Conservation (phyloP, 306 rosid species). For the Comarum palustre region DNA sequence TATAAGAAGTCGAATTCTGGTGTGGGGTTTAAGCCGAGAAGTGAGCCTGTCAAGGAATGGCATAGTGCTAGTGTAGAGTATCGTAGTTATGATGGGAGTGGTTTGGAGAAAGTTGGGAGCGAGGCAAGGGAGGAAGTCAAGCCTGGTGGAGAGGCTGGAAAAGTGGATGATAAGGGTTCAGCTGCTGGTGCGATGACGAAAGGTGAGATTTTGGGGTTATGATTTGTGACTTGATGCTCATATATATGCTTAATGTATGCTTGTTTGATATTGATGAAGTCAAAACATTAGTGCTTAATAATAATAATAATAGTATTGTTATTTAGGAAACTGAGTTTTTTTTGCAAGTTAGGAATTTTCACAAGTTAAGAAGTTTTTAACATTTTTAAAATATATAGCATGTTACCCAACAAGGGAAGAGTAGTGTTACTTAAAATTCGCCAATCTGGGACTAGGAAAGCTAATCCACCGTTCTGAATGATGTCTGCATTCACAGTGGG, state of each 20-base stretch:
- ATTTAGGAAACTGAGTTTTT: background rate
- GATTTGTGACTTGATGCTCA: background rate
- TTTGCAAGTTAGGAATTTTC: background rate
- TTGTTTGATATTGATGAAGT: constrained; percentile 5
- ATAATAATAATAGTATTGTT: background rate
- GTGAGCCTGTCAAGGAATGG: constrained; percentile 50
- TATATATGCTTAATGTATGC: background rate
- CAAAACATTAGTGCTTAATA: background rate
- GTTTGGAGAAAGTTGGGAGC: constrained; percentile 46
- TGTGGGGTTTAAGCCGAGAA: constrained; percentile 55
- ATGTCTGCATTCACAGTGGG: background rate
- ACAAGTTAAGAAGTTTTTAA: background rate
- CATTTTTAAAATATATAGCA: background rate
- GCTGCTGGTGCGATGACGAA: constrained; percentile 38
- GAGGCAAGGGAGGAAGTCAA: constrained; percentile 34
- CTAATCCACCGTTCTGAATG: background rate
- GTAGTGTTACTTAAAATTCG: background rate
- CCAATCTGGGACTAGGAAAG: background rate
- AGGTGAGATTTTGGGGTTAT: constrained; percentile 43
- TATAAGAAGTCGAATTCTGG: constrained; percentile 45
- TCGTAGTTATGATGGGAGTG: constrained; percentile 45
- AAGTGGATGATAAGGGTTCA: constrained; percentile 41
- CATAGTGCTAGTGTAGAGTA: constrained; percentile 51
- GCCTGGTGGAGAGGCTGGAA: constrained; percentile 45
- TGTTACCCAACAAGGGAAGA: constrained; percentile 6